A percentile compares a stretch with the other conserved stretches of the same genome.
These are phyloP conservation scores for Plantago lanceolata DNA, from an alignment of 305 asterid species.

Conservation along the genomic window DNA sequence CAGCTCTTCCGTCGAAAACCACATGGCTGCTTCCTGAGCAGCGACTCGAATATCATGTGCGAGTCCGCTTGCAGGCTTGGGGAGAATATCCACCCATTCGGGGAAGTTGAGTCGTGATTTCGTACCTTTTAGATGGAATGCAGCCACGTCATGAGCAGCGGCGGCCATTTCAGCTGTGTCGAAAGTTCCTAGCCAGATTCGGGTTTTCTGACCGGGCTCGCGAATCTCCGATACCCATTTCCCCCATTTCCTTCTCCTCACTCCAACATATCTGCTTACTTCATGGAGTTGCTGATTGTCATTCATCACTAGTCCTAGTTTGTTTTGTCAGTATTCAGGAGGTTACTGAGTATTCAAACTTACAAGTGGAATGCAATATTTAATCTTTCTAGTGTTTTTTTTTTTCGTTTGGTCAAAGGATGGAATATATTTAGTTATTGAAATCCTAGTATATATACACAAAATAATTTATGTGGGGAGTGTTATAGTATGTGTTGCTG, in stretches of 20 bases:
- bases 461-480: too few relatives aligned
- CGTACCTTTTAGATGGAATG: slow-evolving; percentile 52
- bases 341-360: too few relatives aligned
- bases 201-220: slow-evolving; percentile 50
- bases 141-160: slow-evolving; percentile 59
- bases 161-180: slow-evolving; percentile 75
- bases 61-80: slow-evolving; percentile 44
- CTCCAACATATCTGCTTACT: slow-evolving; percentile 37
- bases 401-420: too few relatives aligned
- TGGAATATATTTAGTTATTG: too few relatives aligned
- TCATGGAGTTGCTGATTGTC: too few relatives aligned
- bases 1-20: background rate
- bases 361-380: too few relatives aligned
- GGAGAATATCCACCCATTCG: slow-evolving; percentile 35
- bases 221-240: slow-evolving; percentile 75
- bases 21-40: slow-evolving; percentile 57
- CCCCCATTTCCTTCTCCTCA: slow-evolving; percentile 70
- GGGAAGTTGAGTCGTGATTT: slow-evolving; percentile 56
- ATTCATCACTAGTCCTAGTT: too few relatives aligned
- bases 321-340: too few relatives aligned
- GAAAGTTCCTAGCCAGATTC: slow-evolving; percentile 69
- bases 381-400: too few relatives aligned
- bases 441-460: too few relatives aligned
- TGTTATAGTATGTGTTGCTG: too few relatives aligned
- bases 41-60: slow-evolving; percentile 50